Evolutionary conservation across 257 asterid species (phyloP).

Genomic region (Solanum pennellii): DNA sequence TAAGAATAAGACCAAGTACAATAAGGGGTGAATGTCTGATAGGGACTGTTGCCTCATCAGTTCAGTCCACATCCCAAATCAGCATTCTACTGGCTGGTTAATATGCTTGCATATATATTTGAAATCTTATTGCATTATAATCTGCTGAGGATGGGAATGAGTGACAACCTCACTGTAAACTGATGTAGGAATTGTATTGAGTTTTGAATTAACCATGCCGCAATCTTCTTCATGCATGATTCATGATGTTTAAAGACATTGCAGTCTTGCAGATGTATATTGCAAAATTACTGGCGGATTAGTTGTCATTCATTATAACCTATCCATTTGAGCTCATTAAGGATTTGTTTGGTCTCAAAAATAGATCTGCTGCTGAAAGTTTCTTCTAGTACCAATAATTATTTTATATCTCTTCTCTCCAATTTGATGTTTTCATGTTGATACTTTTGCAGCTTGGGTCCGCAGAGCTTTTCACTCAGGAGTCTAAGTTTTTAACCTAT

Average conservation of each 20-base stretch:
- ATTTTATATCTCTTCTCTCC: background rate
- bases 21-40: background rate
- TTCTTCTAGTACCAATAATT: background rate
- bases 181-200: background rate
- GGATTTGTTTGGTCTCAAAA: background rate
- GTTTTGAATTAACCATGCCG: background rate
- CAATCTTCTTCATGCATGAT: background rate
- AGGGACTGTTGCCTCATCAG: background rate
- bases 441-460: constrained; percentile 72
- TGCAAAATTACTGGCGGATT: background rate
- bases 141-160: background rate
- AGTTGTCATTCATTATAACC: background rate
- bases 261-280: background rate
- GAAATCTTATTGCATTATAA: background rate
- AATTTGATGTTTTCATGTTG: constrained; percentile 1
- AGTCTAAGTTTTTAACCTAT: constrained; percentile 53
- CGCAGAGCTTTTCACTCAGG: constrained; percentile 66
- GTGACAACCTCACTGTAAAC: background rate
- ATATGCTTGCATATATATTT: background rate
- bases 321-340: background rate
- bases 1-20: background rate
- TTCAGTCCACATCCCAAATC: background rate
- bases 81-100: background rate
- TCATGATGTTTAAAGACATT: background rate
- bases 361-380: background rate